These are phyloP conservation scores for Trametes sanguinea DNA, from an alignment of 768 basidiomycete species.

Conservation along the genomic window DNA sequence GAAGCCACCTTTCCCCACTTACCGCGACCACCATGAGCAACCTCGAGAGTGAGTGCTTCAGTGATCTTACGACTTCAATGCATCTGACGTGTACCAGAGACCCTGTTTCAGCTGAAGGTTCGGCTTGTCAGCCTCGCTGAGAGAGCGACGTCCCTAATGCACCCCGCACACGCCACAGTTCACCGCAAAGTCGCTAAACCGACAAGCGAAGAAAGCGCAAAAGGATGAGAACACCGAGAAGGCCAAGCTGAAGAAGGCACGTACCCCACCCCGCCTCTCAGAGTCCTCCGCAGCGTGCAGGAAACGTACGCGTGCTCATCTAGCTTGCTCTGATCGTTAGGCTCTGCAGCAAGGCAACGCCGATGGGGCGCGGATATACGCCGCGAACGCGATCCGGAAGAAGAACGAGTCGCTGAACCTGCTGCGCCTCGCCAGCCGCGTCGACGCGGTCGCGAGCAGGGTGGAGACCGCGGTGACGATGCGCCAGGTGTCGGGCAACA, in stretches of 20 bases:
- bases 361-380: conserved; percentile 97
- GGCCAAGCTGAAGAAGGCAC: conserved; percentile 88
- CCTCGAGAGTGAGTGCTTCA: conserved; percentile 76
- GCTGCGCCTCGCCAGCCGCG: conserved; percentile 83
- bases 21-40: conserved; percentile 58
- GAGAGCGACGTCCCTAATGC: conserved; percentile 7
- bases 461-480: conserved; percentile 99
- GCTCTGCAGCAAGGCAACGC: conserved; percentile 95
- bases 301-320: neutral
- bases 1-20: conserved; percentile 5
- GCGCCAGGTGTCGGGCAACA: conserved; percentile 93
- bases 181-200: conserved; percentile 92
- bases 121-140: neutral
- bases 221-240: conserved; percentile 94
- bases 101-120: conserved; percentile 98
- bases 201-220: conserved; percentile 96
- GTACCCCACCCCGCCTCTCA: conserved; percentile 6
- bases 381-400: conserved; percentile 97
- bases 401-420: conserved; percentile 94
- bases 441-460: conserved; percentile 95
- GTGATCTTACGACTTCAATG: too few relatives aligned
- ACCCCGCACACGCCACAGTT: conserved; percentile 56
- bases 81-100: conserved; percentile 62
- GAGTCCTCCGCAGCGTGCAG: too few relatives aligned
- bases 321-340: conserved; percentile 42